Base-by-base conservation (phyloP, 768 basidiomycete species). In the Termitomyces sp. region DNA sequence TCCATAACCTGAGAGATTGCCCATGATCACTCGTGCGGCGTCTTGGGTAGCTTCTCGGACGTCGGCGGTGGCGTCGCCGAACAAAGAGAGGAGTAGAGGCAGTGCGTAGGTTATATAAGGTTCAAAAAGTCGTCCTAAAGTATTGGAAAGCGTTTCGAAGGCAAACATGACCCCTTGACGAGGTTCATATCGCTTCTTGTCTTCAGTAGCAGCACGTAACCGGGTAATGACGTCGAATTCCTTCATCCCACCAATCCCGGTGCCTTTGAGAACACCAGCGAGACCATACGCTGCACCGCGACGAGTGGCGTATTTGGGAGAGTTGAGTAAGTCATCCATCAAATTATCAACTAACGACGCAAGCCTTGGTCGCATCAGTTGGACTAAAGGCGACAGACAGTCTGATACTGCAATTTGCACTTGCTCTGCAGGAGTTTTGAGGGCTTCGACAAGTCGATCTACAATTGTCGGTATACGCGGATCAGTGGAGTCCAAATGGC, bases 211-310 rank as follows among this genome's bases (percentile, higher is more conserved):
- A 26, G 79, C 76, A 47, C 84, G 82, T 10, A 99, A 76, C 22
- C 89, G 85, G 10, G 75, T 76, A 61, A 97, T 84, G 43, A 98
- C 76, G 53, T 88, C 79, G 68, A 88, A 90, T 68, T 94, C 87
- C 69, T 95, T 93, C 76, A 98, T 84, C 0, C 87, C 84, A 0
- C 84, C 78, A 30, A 98, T 83, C 1, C 97, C 97, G 1, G 87
- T 82, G n/a, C 97, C 97, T 66, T 90, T 91, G 68, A 98, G 80
- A 43, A 93, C 83, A 27, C 97, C 97, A 2, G 96, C 94, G 20
- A 99, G 74, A 42, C 96, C 97, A 70, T 98, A 98, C 1, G 96
- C 95, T 1, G 96, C 95, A 33, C 97, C 97, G n/a, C 96, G 84
- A n/a, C 97, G 84, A 51, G 84, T 82, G 10, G 93, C 96, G 67